phyloP scores from a whole-genome alignment of 768 basidiomycete species.

The Panaeolus papilionaceus region DNA sequence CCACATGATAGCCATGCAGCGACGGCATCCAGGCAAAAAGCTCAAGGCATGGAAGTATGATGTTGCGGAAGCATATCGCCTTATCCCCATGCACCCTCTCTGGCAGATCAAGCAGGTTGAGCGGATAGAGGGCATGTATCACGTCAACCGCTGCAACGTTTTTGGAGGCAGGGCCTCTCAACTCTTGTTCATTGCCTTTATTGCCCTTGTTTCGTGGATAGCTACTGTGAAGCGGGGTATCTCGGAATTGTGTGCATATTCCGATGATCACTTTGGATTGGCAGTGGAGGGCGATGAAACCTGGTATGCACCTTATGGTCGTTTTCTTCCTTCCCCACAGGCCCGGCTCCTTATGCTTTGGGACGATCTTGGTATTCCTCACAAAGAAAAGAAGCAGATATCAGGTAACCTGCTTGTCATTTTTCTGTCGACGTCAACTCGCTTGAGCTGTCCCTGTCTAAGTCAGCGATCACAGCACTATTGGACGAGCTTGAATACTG shows the following conservation, averaged over 20 bases:
- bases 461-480: slow-evolving; percentile 8
- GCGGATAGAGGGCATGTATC: slow-evolving; percentile 23
- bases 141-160: slow-evolving; percentile 32
- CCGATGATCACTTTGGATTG: slow-evolving; percentile 35
- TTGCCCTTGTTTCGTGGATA: slow-evolving; percentile 21
- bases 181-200: slow-evolving; percentile 21
- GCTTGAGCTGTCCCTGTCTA: slow-evolving; percentile 35
- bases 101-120: slow-evolving; percentile 50
- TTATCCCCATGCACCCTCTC: slow-evolving; percentile 40
- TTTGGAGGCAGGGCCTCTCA: slow-evolving; percentile 29
- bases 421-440: slow-evolving; percentile 36
- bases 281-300: slow-evolving; percentile 26
- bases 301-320: slow-evolving; percentile 36
- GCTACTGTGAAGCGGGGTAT: not conserved
- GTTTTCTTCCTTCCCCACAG: too few species aligned
- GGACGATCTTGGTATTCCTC: slow-evolving; percentile 45
- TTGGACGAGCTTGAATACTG: not conserved
- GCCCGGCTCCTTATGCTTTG: slow-evolving; percentile 39
- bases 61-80: slow-evolving; percentile 41
- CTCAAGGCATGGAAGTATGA: slow-evolving; percentile 42
- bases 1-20: slow-evolving; percentile 17
- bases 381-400: slow-evolving; percentile 45
- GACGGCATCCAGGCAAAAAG: not conserved
- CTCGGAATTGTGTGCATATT: not conserved
- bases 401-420: slow-evolving; percentile 35